Evolutionary conservation across 495 filamentous ascomycete genomes (phyloP).

Genomic region (Penicillium ucsense): DNA sequence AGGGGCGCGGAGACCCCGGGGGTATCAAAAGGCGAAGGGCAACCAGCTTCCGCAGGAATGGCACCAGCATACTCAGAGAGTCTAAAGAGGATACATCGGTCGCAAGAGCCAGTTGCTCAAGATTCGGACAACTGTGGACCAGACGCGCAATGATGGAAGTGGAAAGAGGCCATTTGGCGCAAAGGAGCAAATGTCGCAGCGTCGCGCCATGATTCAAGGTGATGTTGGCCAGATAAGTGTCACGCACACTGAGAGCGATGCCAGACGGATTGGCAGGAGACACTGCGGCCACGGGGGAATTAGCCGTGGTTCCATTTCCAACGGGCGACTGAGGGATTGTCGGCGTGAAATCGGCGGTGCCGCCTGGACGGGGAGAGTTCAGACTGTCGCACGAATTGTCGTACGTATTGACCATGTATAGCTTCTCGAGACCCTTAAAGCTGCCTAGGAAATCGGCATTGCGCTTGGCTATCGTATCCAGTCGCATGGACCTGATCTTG

Average conservation of each 20-base stretch:
- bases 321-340: constrained; percentile 13
- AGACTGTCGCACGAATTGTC: constrained; percentile 19
- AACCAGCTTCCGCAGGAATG: constrained; percentile 38
- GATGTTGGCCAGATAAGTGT: constrained; percentile 35
- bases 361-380: constrained; percentile 18
- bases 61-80: constrained; percentile 32
- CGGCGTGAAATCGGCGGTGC: constrained; percentile 20
- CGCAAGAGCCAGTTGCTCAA: constrained; percentile 49
- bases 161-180: constrained; percentile 46
- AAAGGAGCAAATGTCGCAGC: constrained; percentile 46
- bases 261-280: constrained; percentile 20
- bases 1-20: constrained; percentile 6
- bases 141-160: constrained; percentile 39
- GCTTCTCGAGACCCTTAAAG: constrained; percentile 30
- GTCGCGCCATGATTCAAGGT: constrained; percentile 39
- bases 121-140: constrained; percentile 44
- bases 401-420: constrained; percentile 37
- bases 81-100: constrained; percentile 36
- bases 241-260: constrained; percentile 24
- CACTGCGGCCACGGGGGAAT: constrained; percentile 12
- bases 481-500: constrained; percentile 30
- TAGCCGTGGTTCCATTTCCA: constrained; percentile 8
- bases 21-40: constrained; percentile 37
- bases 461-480: constrained; percentile 32
- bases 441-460: constrained; percentile 29